Conservation (phyloP, 1,139 yeast genomes). For the Schwanniomyces etchellsii region DNA sequence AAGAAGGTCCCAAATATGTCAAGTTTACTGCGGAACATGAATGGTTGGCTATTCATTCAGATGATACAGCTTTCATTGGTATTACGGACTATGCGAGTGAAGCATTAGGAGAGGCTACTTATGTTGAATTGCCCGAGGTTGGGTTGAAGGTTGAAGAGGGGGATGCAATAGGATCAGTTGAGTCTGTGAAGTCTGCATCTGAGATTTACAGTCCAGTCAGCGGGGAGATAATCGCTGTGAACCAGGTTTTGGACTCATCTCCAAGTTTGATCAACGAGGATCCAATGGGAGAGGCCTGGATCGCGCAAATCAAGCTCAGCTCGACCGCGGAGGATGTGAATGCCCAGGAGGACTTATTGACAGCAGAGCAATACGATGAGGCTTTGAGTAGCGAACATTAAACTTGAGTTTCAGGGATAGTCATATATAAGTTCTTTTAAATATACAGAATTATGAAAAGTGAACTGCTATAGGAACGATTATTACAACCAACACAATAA, state of each 20-base stretch:
- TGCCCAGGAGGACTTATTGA: conserved; percentile 28
- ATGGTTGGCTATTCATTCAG: conserved; percentile 85
- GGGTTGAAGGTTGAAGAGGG: conserved; percentile 65
- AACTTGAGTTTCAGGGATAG: background rate
- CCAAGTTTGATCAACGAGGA: conserved; percentile 82
- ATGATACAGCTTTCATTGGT: conserved; percentile 81
- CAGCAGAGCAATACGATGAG: conserved; percentile 57
- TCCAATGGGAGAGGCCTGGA: conserved; percentile 94
- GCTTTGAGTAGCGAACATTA: conserved; percentile 41
- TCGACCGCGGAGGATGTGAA: conserved; percentile 23
- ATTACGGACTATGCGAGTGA: conserved; percentile 94
- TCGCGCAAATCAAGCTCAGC: conserved; percentile 64
- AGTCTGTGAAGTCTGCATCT: conserved; percentile 89
- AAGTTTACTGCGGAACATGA: conserved; percentile 90
- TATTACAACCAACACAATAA: conserved; percentile 79
- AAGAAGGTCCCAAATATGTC: conserved; percentile 47
- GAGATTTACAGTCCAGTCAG: conserved; percentile 87
- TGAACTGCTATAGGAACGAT: conserved; percentile 94
- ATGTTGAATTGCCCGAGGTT: conserved; percentile 80
- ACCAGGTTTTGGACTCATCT: conserved; percentile 55
- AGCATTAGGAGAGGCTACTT: conserved; percentile 97
- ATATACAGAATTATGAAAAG: conserved; percentile 26
- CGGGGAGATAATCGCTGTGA: conserved; percentile 73
- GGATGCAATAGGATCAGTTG: conserved; percentile 88
- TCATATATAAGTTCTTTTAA: background rate